Evolutionary conservation across 352 stramenopile species (phyloP), one percentile per base, ranked within the genome.

Genomic region (Pythium insidiosum): DNA sequence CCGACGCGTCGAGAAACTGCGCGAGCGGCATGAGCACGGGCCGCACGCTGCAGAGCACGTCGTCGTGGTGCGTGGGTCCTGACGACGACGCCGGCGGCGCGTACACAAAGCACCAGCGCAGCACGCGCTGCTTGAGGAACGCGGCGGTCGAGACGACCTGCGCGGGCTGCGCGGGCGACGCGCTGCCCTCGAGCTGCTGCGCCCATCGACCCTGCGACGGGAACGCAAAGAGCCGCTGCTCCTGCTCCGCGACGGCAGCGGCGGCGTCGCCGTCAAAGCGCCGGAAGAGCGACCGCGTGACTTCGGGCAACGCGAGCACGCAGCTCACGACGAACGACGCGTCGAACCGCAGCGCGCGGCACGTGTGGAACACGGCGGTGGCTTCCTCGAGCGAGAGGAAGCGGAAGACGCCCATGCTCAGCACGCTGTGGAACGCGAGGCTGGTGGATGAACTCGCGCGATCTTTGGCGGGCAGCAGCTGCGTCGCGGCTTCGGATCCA

Each of bases 91-190:
- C 9, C 9, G 28, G 28, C 5, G 46, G 33, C 3, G 53, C 41
- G 23, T 49, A 54, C 10, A 39, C 28, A 18, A 66, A 58, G 47
- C 57, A 58, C 52, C 51, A 66, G 26, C 38, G 54, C 34, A 43
- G 26, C 4, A 61, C 20, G 15, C 51, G 46, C 24, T 46, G 43
- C 23, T 61, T 37, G 28, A 66, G 38, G 22, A 66, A 61, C 22
- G 40, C 35, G 3, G 47, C 46, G 21, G 48, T 38, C 23, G 40
- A 28, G 13, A 64, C 4, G 22, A 58, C 34, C 15, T 47, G 48
- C 2, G 43, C 35, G 6, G 13, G 34, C 19, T 16, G 26, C 26
- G 33, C 21, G 12, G 38, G 22, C 15, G 20, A 19, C 10, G 21
- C 18, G 12, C 21, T 21, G 2, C 5, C 15, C 15, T n/a, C 10